Evolutionary conservation across 192 early-diverging fungal species (phyloP).

Genomic region (Rhizophagus prolifer): DNA sequence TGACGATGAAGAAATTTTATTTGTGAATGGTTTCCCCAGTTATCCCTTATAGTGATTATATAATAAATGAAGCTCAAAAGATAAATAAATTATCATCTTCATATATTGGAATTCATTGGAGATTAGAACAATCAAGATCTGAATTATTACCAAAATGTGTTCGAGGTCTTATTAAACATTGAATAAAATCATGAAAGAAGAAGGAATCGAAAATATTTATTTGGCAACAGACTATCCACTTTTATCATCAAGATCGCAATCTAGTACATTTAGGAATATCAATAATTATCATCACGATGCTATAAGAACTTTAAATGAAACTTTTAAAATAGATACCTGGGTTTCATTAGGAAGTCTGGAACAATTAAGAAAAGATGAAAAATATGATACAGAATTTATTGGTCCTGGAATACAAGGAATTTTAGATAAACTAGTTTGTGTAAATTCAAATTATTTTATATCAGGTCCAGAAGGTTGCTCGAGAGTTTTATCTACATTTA

Average conservation of each 20-base stretch:
- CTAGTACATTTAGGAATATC: not conserved
- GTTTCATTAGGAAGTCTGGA: not conserved
- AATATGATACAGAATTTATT: not conserved
- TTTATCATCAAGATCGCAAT: too few relatives aligned
- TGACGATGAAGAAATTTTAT: too few relatives aligned
- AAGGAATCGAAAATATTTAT: not conserved
- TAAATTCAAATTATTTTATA: conserved; percentile 26
- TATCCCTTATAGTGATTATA: not conserved
- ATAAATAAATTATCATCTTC: not conserved
- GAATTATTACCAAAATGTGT: not conserved
- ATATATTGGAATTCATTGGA: conserved; percentile 17
- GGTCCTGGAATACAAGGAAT: too few relatives aligned
- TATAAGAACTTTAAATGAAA: not conserved
- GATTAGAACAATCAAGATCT: not conserved
- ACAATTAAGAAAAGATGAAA: not conserved
- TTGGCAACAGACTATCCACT: too few relatives aligned
- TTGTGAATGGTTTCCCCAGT: not conserved
- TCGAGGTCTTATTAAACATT: not conserved
- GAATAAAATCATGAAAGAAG: not conserved
- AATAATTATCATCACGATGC: conserved; percentile 11
- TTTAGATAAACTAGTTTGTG: conserved; percentile 31
- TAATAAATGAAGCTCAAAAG: not conserved
- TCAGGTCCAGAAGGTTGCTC: not conserved
- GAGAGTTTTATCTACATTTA: too few relatives aligned
- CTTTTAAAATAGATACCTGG: not conserved